Evolutionary conservation across 1,284 basidiomycete genomes (phyloP), one percentile per base, ranked within the genome.

Genomic region (Naganishia sp.): DNA sequence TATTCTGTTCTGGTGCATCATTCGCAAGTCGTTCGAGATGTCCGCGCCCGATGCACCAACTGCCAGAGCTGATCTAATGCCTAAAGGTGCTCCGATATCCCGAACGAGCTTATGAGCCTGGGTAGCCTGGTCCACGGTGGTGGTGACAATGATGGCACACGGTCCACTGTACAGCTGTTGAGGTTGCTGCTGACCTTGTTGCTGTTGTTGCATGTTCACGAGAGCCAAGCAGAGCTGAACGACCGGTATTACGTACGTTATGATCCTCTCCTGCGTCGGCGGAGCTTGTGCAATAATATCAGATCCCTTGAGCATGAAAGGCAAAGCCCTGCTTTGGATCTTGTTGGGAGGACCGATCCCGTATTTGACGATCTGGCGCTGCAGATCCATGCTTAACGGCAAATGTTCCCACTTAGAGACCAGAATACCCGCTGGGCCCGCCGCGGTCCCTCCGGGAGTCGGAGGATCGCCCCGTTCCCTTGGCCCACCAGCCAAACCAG

Each of bases 231-330:
- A 90, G 54, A 90, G 87, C 74, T 94, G 92, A 59, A 96, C 89
- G 23, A 91, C 92, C 50, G 92, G 93, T 68, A 95, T 94, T 55
- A 94, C 90, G 79, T 99, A 99, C 64, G 93, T 92, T 39, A 95
- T 94, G 74, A 99, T 98, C 54, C 95, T 86, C 79, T 99, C 95
- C 78, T 98, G 95, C 0, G 95, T 98, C 0, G 95, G 94, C 50
- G 95, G 95, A 13, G 95, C 95, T 81, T 99, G 95, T 6, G 94
- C 94, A 72, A 99, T 97, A 73, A 98, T 95, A 74, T 99, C 96
- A 50, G 91, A 87, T 10, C 93, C 78, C 67, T 91, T 88, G 56
- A 98, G 84, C 69, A 99, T 87, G 81, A 96, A 97, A 1, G 95
- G 95, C 64, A 99, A 83, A 48, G 95, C 94, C 64, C 94, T 87